Base-by-base conservation (phyloP, 768 basidiomycete species). In the Paxillus rubicundulus region DNA sequence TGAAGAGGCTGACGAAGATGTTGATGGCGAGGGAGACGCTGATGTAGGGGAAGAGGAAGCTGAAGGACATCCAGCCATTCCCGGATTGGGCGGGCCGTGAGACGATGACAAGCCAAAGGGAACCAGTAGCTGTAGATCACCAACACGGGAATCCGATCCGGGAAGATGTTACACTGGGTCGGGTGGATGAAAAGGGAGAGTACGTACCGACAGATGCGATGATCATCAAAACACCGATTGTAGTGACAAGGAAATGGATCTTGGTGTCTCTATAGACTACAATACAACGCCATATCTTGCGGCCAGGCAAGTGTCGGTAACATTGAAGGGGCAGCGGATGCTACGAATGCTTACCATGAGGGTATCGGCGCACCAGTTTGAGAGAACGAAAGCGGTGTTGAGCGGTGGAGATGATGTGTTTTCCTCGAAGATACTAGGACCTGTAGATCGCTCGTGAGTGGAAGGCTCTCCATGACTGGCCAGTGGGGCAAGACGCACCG, bases 1-100 rank as follows among this genome's bases (percentile, higher is more conserved):
- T 72, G 7, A 70, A 50, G 9, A 65, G 47, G 24, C 66, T 69
- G 30, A 70, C 56, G 54, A 65, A 12, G 46, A 73, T 53, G 30
- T 70, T 72, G 58, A 64, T 67, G 17, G 58, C 60, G 21, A 72
- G 62, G 9, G 72, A 72, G 17, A 73, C 61, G 8, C 60, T 60
- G 45, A 70, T 54, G 38, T 66, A 71, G 0, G 71, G 70, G 39
- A 70, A 63, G 20, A 69, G 69, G 16, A 65, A 62, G 46, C 24
- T 53, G 34, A 72, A 67, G 17, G 69, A 69, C 68, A 69, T 69
- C 68, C 65, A 64, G 17, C 59, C 55, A 4, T 1, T 53, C 9
- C 39, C 34, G 1, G 59, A 52, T 45, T 51, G 55, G 14, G 20
- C 56, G 40, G 69, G 69, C 36, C 47, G 38, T 6, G 67, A 66